Conservation (phyloP, 345 rosid genomes). For the Reutealis trisperma region DNA sequence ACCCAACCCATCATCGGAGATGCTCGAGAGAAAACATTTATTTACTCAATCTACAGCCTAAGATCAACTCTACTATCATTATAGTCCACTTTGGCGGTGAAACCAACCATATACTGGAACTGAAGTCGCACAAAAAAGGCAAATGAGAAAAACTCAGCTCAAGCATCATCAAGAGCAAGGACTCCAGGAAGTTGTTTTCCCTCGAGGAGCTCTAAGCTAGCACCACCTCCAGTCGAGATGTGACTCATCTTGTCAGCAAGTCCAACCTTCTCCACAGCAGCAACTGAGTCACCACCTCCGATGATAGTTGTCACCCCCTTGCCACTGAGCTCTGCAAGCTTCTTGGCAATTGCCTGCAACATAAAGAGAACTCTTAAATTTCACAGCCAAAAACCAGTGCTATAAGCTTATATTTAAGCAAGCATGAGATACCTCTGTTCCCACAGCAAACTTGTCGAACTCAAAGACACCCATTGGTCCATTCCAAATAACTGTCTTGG, state of each 20-base stretch:
- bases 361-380: not conserved
- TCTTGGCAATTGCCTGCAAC: slow-evolving; percentile 74
- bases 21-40: slow-evolving; percentile 7
- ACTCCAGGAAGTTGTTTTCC: slow-evolving; percentile 90
- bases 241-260: slow-evolving; percentile 96
- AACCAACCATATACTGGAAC: slow-evolving; percentile 33
- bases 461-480: slow-evolving; percentile 99
- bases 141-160: slow-evolving; percentile 12
- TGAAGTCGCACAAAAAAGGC: not conserved
- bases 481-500: slow-evolving; percentile 89
- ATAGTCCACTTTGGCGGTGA: slow-evolving; percentile 28
- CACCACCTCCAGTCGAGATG: slow-evolving; percentile 97
- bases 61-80: not conserved
- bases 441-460: slow-evolving; percentile 83
- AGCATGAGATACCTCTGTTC: slow-evolving; percentile 65
- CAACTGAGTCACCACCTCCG: slow-evolving; percentile 97
- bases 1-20: not conserved
- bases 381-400: not conserved
- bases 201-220: slow-evolving; percentile 95
- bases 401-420: not conserved
- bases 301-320: slow-evolving; percentile 93
- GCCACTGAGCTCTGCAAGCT: slow-evolving; percentile 79
- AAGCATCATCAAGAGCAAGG: slow-evolving; percentile 86
- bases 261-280: slow-evolving; percentile 93
- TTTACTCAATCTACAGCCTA: slow-evolving; percentile 22